phyloP scores from a whole-genome alignment of 1,139 yeast species.

The Zygoascus hellenicus region DNA sequence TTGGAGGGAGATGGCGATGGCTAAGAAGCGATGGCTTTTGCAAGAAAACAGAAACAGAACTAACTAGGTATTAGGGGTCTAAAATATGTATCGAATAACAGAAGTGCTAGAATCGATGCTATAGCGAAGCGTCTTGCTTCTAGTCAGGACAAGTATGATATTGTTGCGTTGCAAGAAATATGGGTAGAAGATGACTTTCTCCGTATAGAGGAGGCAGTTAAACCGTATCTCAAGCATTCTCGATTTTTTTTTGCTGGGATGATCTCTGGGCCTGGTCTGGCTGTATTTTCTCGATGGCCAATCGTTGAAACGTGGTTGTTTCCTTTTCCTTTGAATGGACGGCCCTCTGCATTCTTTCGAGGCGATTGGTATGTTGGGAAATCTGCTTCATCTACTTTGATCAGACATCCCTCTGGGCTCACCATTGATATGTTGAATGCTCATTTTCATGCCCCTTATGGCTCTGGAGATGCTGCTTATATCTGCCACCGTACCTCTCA shows the following conservation, averaged over 20 bases:
- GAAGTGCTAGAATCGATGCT: slow-evolving; percentile 61
- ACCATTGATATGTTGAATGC: slow-evolving; percentile 80
- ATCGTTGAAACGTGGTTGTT: slow-evolving; percentile 72
- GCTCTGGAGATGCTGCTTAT: slow-evolving; percentile 85
- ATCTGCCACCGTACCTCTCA: slow-evolving; percentile 88
- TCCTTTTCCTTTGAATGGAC: slow-evolving; percentile 86
- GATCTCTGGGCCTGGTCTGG: slow-evolving; percentile 89
- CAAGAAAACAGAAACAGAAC: too few species aligned
- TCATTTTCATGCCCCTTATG: slow-evolving; percentile 97
- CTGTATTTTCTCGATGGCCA: slow-evolving; percentile 76
- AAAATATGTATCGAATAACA: slow-evolving; percentile 65
- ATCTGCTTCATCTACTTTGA: slow-evolving; percentile 69
- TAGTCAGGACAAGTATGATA: slow-evolving; percentile 55
- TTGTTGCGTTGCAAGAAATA: slow-evolving; percentile 85
- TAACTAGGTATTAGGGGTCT: slow-evolving; percentile 56
- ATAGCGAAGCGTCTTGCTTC: slow-evolving; percentile 61
- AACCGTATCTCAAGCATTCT: slow-evolving; percentile 51
- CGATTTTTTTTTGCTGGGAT: slow-evolving; percentile 58
- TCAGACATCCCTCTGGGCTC: slow-evolving; percentile 47
- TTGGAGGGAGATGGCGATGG: too few species aligned
- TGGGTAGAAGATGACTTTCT: slow-evolving; percentile 89
- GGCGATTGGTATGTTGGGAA: slow-evolving; percentile 99
- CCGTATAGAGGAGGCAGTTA: slow-evolving; percentile 46
- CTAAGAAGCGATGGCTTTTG: too few species aligned
- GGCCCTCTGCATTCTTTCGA: slow-evolving; percentile 86